Base-by-base conservation (phyloP, 1,139 yeast species). In the Nakaseomyces nivariensis region DNA sequence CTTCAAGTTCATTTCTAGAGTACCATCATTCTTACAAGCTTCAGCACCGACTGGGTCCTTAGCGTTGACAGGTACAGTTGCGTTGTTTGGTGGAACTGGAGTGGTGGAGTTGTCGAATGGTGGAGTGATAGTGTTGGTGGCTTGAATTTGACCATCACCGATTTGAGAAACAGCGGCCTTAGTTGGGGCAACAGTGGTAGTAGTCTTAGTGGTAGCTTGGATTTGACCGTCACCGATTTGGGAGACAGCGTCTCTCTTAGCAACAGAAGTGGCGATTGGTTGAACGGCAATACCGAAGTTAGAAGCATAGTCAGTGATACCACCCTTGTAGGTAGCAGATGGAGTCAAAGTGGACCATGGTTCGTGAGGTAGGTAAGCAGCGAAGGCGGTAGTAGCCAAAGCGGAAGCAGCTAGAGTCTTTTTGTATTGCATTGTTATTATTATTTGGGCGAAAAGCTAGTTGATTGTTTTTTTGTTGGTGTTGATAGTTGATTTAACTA, bases 211-310 rank as follows among this genome's bases (percentile, higher is more conserved):
- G 43, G 31, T 72, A 54, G 76, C 80, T 67, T 78, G 83, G 59
- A 78, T 70, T 70, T 78, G 82, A 56, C 82, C 82, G 57, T 79
- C 84, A 54, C 73, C 72, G 49, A 78, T 77, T 67, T 77, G 81
- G 44, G 75, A 67, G 38, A 73, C 72, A 38, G 72, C 74, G 38
- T 36, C 38, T 37, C 71, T 69, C 53, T 62, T 63, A 52, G 66
- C 57, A 69, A 56, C 73, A 69, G 61, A 67, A 68, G 47, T 36
- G 32, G 56, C 43, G 40, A 55, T 46, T 45, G 62, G 58, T 45
- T 52, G 51, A 38, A 60, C 60, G 45, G 64, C 66, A 43, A 74
- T 73, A 61, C 81, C 81, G 59, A 78, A 77, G 48, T 62, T 59
- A 47, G 67, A 63, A 24, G 72, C 54, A 64, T 72, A 73, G 62